Base-by-base conservation (phyloP, 2,329 filamentous ascomycete genomes). In the Xylariaceae sp. region DNA sequence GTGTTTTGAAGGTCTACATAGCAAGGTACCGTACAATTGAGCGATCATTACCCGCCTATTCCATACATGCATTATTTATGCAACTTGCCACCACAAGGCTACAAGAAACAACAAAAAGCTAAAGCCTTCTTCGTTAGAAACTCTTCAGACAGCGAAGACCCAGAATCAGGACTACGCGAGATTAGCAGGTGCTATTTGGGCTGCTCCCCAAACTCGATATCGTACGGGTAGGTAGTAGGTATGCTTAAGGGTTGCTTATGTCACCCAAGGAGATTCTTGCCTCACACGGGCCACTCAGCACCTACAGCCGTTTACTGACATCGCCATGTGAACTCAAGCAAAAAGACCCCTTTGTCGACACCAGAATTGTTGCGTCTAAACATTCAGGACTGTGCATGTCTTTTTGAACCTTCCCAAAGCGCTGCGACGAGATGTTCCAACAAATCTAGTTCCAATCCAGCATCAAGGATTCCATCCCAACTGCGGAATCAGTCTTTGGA, bases 401-500 rank as follows among this genome's bases (percentile, higher is more conserved):
- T 52, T 56, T 58, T 51, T 34, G 32, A 49, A 43, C 40, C 48
- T 49, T 55, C 55, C 58, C 54, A 47, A 60, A 59, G 53, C 55
- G 54, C 55, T 50, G 19, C 36, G 51, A 57, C 48, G 47, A 55
- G 47, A 54, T 49, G 50, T 41, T 55, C 26, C 47, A 47, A 43
- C 47, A 51, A 55, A 51, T 55, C 51, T 55, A 55, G 52, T 48
- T 53, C 36, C 36, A 29, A 34, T 41, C 18, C 47, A 39, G 21
- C 37, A 34, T 26, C 18, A 12, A 26, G 43, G 47, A 52, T 48
- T 32, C 41, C 40, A 51, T 49, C 43, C 40, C 44, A 37, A 47
- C 48, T 41, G 48, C 36, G 16, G 19, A 41, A 57, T 65, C 56
- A 66, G 47, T 64, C 63, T 46, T 67, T 63, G 49, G 65, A 60